phyloP scores from a whole-genome alignment of 371 early-diverging fungal species.

The Mortierella sp. region DNA sequence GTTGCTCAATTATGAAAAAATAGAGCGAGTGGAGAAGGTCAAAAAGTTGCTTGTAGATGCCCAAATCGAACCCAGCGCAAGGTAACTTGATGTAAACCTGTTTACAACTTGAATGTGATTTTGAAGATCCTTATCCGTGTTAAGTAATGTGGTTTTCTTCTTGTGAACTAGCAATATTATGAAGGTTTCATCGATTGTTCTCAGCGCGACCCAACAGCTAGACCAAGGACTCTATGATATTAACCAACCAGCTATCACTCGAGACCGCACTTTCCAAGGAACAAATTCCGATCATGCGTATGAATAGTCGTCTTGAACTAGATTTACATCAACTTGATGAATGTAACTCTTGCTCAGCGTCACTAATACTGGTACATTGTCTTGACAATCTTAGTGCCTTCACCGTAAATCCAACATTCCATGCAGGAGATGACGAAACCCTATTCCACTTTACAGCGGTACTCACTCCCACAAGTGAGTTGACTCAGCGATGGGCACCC shows the following conservation, averaged over 20 bases:
- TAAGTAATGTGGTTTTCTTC: neutral
- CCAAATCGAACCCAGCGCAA: slow-evolving; percentile 16
- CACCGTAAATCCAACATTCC: slow-evolving; percentile 29
- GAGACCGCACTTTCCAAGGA: slow-evolving; percentile 37
- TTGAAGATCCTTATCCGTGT: neutral
- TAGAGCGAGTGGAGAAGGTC: slow-evolving; percentile 57
- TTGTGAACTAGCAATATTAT: slow-evolving; percentile 29
- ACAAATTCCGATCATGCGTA: slow-evolving; percentile 30
- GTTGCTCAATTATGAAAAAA: slow-evolving; percentile 62
- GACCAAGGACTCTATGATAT: slow-evolving; percentile 51
- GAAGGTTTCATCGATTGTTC: slow-evolving; percentile 37
- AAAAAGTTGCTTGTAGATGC: slow-evolving; percentile 42
- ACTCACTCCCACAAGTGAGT: slow-evolving; percentile 82
- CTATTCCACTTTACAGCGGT: slow-evolving; percentile 73
- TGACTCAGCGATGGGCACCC: slow-evolving; percentile 82
- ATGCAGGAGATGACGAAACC: slow-evolving; percentile 45
- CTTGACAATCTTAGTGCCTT: slow-evolving; percentile 19
- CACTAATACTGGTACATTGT: neutral
- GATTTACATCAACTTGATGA: too few species aligned
- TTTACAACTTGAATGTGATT: neutral
- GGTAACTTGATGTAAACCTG: slow-evolving; percentile 8
- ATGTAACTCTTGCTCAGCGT: neutral
- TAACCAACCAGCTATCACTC: slow-evolving; percentile 31
- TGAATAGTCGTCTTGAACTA: neutral
- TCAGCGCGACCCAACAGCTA: slow-evolving; percentile 20